Conservation (phyloP, 345 rosid genomes). For the Streptanthus diversifolius region DNA sequence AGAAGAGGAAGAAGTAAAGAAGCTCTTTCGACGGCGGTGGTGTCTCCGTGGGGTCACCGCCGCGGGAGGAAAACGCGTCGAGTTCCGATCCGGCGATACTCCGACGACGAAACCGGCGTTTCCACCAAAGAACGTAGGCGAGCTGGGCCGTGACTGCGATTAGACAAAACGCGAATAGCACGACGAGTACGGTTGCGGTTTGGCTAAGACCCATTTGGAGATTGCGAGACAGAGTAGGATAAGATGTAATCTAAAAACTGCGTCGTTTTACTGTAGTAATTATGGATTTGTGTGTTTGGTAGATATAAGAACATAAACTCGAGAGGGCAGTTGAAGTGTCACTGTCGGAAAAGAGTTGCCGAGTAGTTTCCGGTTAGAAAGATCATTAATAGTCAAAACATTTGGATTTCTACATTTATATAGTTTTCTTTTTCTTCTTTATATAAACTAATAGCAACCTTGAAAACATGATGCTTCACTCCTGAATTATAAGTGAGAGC, state of each 20-base stretch:
- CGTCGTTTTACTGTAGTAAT: neutral
- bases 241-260: neutral
- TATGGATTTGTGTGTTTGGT: neutral
- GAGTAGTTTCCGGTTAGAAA: slow-evolving; percentile 34
- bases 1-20: slow-evolving; percentile 65
- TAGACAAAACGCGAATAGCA: slow-evolving; percentile 41
- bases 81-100: slow-evolving; percentile 26
- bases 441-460: neutral
- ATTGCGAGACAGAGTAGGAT: neutral
- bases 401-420: neutral
- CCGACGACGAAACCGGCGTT: slow-evolving; percentile 39
- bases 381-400: slow-evolving; percentile 23
- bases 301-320: neutral
- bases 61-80: slow-evolving; percentile 20
- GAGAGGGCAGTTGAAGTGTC: slow-evolving; percentile 26
- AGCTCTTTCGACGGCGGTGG: slow-evolving; percentile 67
- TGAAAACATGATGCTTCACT: neutral
- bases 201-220: slow-evolving; percentile 25
- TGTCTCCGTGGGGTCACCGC: slow-evolving; percentile 16
- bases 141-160: slow-evolving; percentile 39
- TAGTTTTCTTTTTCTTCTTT: neutral
- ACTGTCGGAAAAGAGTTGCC: slow-evolving; percentile 22
- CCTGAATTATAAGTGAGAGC: neutral
- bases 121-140: slow-evolving; percentile 52
- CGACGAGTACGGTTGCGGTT: slow-evolving; percentile 42